Evolutionary conservation across 768 basidiomycete genomes (phyloP), one percentile per base, ranked within the genome.

Genomic region (Tylopilus plumbeoviolaceoides): DNA sequence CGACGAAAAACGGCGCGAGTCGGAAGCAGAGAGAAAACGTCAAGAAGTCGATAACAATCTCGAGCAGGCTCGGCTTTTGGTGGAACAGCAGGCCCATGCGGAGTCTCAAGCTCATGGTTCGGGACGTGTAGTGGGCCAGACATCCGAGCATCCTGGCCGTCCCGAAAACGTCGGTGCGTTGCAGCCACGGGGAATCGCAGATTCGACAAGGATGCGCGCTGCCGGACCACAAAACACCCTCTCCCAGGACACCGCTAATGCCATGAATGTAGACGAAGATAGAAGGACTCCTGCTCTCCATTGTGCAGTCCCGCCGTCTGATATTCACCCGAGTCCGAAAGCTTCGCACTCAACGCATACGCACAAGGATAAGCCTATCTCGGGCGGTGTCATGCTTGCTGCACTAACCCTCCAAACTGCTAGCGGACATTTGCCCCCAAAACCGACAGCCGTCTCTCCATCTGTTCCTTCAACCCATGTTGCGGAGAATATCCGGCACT

Each of bases 181-280:
- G 12, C 72, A 72, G 53, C 65, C 60, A 41, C 71, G 62, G 31
- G 63, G 61, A 10, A 66, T 50, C 41, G 42, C 61, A 8, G 66
- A 72, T 43, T 60, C 63, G 8, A 51, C 59, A 10, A 63, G 56
- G 42, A 67, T 72, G 17, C 61, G 55, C 30, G 61, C 65, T 17
- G 55, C 67, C 48, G 40, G 33, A 21, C 44, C 57, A 41, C 45
- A 48, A n/a, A 47, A 38, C 36, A 18, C 36, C 15, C 11, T 25
- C 15, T 7, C 47, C 9, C 12, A 45, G 31, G 50, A 30, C 15
- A 18, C 28, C n/a, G 30, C 14, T 4, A 23, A 21, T 12, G 5
- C 21, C n/a, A 50, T 44, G 54, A 44, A 23, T 23, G 23, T 23
- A 5, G 23, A 23, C 23, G 23, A n/a, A n/a, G n/a, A n/a, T n/a